A percentile compares a stretch with the other conserved stretches of the same genome.
These are phyloP conservation scores for Silene uniflora DNA, from an alignment of 148 eudicot species.

Conservation along the genomic window DNA sequence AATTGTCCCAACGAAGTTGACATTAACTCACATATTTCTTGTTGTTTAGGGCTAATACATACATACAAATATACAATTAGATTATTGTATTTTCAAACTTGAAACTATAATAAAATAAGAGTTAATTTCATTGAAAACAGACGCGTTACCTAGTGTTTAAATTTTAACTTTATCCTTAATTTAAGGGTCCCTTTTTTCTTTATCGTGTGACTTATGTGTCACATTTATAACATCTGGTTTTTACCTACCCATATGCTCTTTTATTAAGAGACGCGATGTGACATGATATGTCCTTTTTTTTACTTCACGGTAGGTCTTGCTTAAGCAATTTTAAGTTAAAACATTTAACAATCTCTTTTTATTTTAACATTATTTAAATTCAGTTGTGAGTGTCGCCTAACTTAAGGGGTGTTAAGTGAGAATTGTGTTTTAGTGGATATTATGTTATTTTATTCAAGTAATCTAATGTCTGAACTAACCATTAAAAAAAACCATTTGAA, in stretches of 20 bases:
- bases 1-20: neutral
- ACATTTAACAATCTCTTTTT: too few relatives aligned
- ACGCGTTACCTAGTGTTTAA: neutral
- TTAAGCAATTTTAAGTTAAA: too few relatives aligned
- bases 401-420: too few relatives aligned
- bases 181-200: slow-evolving; percentile 13
- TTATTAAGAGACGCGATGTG: neutral
- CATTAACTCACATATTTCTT: slow-evolving; percentile 10
- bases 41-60: neutral
- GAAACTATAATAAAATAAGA: neutral
- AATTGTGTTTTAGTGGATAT: too few relatives aligned
- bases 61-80: too few relatives aligned
- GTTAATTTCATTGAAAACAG: slow-evolving; percentile 4
- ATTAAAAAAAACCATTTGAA: too few relatives aligned
- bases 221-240: neutral
- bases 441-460: too few relatives aligned
- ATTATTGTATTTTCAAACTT: neutral
- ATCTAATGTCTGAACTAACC: too few relatives aligned
- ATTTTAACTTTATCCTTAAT: slow-evolving; percentile 2
- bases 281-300: neutral
- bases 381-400: too few relatives aligned
- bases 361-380: too few relatives aligned
- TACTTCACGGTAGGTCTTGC: too few relatives aligned
- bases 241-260: slow-evolving; percentile 13
- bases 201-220: slow-evolving; percentile 7